Evolutionary conservation across 148 eudicot genomes (phyloP).

Genomic region (Gaultheria prostrata): DNA sequence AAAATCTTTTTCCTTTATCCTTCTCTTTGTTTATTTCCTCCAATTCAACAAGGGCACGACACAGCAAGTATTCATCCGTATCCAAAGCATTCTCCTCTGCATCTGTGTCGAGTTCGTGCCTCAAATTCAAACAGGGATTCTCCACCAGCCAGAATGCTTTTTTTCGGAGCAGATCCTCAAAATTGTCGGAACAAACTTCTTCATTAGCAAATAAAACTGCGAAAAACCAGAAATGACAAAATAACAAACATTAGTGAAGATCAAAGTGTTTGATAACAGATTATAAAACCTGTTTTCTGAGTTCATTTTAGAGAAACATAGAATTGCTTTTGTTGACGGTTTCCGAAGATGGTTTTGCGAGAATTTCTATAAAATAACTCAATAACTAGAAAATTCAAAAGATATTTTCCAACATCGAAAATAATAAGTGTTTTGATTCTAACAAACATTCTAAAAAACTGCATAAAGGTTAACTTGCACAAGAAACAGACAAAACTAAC

Average conservation of each 20-base stretch:
- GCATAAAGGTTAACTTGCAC: too few species aligned
- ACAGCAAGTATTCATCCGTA: constrained; percentile 2
- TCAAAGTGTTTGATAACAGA: not conserved
- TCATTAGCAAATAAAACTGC: constrained; percentile 4
- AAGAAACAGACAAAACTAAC: not conserved
- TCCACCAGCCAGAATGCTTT: not conserved
- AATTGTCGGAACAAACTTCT: not conserved
- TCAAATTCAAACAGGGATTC: constrained; percentile 1
- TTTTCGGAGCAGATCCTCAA: not conserved
- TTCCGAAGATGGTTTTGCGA: not conserved
- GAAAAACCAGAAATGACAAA: not conserved
- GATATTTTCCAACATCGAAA: not conserved
- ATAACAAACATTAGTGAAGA: not conserved
- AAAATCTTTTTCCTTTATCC: not conserved
- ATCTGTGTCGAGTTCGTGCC: not conserved
- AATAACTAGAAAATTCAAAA: not conserved
- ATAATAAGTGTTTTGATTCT: not conserved
- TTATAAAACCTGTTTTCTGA: not conserved
- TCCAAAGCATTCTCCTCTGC: not conserved
- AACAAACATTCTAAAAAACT: not conserved
- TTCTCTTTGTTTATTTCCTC: not conserved
- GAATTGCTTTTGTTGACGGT: not conserved
- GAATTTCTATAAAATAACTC: not conserved
- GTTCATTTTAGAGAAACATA: not conserved
- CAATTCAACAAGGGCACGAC: not conserved